Percentiles rank a stretch among this genome's conserved stretches.
Conservation (phyloP, 2,329 filamentous ascomycete species). For the Calonectria leucothoes region DNA sequence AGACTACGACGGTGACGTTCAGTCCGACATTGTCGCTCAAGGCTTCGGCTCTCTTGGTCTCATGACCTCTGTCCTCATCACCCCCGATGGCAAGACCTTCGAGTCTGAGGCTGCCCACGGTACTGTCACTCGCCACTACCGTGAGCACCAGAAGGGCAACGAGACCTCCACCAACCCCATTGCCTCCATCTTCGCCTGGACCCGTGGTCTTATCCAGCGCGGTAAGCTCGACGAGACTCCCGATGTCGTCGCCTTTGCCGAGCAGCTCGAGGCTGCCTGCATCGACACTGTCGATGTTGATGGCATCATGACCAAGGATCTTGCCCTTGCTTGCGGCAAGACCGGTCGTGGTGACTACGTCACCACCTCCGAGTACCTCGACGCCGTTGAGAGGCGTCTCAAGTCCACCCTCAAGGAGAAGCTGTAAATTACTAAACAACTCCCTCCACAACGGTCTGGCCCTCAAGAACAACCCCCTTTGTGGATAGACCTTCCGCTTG, state of each 20-base stretch:
- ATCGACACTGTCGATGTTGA: constrained; percentile 94
- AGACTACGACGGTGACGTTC: constrained; percentile 99
- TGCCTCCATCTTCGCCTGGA: constrained; percentile 99
- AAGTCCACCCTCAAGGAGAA: constrained; percentile 84
- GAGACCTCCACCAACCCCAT: constrained; percentile 99
- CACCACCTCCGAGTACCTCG: constrained; percentile 91
- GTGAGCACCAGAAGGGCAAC: constrained; percentile 97
- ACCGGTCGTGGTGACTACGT: constrained; percentile 87
- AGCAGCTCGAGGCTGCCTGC: constrained; percentile 92
- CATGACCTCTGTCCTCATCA: constrained; percentile 98
- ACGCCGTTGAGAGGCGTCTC: constrained; percentile 90
- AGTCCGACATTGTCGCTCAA: constrained; percentile 98
- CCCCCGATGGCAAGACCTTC: constrained; percentile 95
- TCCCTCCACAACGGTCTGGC: constrained; percentile 10
- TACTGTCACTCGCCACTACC: constrained; percentile 97
- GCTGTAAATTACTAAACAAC: constrained; percentile 61
- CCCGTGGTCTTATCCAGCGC: constrained; percentile 90
- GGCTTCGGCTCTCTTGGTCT: constrained; percentile 97
- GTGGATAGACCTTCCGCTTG: constrained; percentile 23
- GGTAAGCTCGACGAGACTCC: constrained; percentile 94
- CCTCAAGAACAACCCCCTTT: constrained; percentile 16
- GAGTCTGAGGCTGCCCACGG: constrained; percentile 98
- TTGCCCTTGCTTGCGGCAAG: constrained; percentile 94
- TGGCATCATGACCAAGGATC: constrained; percentile 98
- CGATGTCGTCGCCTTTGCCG: constrained; percentile 90